Evolutionary conservation across 2,329 filamentous ascomycete species (phyloP), one percentile per base, ranked within the genome.

Genomic region (Hysterium pulicare): DNA sequence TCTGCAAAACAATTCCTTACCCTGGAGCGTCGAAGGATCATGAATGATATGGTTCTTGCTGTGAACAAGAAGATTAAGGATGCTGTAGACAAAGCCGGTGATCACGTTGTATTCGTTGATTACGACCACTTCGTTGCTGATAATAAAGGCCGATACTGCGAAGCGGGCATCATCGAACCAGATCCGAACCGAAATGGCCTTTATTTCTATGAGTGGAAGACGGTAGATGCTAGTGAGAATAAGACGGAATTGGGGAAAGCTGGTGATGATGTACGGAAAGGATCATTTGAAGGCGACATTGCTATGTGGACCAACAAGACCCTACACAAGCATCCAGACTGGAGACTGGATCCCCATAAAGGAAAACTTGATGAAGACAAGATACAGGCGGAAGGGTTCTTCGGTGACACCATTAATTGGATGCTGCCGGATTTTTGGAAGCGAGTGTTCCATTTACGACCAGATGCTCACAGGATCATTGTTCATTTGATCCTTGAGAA

Each of bases 131-230:
- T 37, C 1, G 49, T 61, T 19, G 41, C 47, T 23, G 28, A 41
- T 2, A 28, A 24, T 1, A 42, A 44, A 2, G 59, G 60, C 31
- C 45, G 59, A 11, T 64, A 60, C 34, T 64, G 59, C 41, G 59
- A 62, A 33, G 30, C 38, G 2, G 57, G 54, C 26, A 45, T 61
- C 2, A 34, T 42, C 6, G 59, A 64, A 40, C 58, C 59, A 0
- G 50, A 47, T 15, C 57, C 59, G 1, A 60, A 61, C 32, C 54
- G 59, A 7, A 3, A 11, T 2, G 58, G 38, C 3, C 45, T 64
- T 3, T 42, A 42, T 6, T 65, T 64, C 37, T 65, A 59, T 36
- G 59, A 65, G 26, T 63, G 59, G 59, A 46, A 54, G 19, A 64
- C 59, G 1, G 47, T 58, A 1, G 59, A 64, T 33, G n/a, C 15